These are phyloP conservation scores for Phytophthora macrochlamydospora DNA, from an alignment of 352 stramenopile species.

Conservation along the genomic window DNA sequence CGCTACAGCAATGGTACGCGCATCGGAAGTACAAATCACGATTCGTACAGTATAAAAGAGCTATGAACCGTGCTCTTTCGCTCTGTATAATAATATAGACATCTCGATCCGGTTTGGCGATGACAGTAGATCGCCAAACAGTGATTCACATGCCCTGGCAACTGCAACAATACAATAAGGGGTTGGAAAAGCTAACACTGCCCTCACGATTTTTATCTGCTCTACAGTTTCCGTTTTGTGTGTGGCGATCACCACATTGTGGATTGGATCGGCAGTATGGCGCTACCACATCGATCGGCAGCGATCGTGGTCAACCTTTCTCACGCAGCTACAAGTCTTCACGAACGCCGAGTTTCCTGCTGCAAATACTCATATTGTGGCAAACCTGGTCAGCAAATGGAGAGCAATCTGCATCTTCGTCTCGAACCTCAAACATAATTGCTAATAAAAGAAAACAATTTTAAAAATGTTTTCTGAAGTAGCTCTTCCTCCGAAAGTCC, in stretches of 20 bases:
- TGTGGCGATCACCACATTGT: constrained; percentile 87
- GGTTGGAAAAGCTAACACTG: not conserved
- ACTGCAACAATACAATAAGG: constrained; percentile 18
- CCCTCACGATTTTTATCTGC: constrained; percentile 30
- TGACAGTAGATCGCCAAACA: constrained; percentile 91
- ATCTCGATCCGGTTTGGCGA: too few species aligned
- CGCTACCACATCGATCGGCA: constrained; percentile 71
- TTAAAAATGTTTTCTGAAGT: too few species aligned
- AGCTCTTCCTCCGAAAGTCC: too few species aligned
- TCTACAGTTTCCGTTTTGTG: constrained; percentile 79
- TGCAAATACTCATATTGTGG: constrained; percentile 87
- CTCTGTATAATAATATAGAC: too few species aligned
- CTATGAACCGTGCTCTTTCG: too few species aligned
- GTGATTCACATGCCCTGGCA: constrained; percentile 82
- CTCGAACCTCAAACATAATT: constrained; percentile 25
- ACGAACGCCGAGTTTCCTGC: constrained; percentile 57
- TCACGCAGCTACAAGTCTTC: constrained; percentile 41
- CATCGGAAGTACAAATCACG: too few species aligned
- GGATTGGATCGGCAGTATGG: constrained; percentile 87
- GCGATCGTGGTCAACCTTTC: constrained; percentile 82
- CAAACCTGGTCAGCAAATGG: constrained; percentile 74
- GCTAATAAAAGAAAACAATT: too few species aligned
- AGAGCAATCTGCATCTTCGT: constrained; percentile 76
- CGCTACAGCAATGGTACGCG: too few species aligned
- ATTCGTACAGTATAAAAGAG: too few species aligned